Evolutionary conservation across 139 green algal species (phyloP).

Genomic region (Picochlorum sp.): DNA sequence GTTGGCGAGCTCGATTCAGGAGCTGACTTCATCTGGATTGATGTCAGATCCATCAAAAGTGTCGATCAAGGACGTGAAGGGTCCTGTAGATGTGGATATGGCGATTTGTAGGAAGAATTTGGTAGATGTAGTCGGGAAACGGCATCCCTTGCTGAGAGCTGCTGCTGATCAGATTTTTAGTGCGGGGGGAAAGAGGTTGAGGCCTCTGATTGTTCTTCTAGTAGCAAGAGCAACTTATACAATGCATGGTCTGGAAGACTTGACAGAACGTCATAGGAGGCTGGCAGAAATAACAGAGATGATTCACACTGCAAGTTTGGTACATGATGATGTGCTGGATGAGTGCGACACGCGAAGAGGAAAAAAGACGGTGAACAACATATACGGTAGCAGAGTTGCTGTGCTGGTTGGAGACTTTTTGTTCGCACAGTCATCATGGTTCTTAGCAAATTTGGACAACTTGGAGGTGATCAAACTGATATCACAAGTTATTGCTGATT

Average conservation of each 20-base stretch:
- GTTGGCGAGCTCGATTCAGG: neutral
- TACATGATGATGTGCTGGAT: conserved; percentile 98
- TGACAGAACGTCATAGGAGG: conserved; percentile 74
- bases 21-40: neutral
- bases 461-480: conserved; percentile 95
- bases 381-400: conserved; percentile 87
- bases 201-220: conserved; percentile 84
- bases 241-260: conserved; percentile 53
- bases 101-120: conserved; percentile 72
- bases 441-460: conserved; percentile 95
- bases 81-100: conserved; percentile 69
- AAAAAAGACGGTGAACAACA: conserved; percentile 82
- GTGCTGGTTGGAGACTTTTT: conserved; percentile 96
- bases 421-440: conserved; percentile 97
- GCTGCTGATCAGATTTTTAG: conserved; percentile 97
- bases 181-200: conserved; percentile 87
- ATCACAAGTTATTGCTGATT: conserved; percentile 96
- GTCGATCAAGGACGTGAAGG: conserved; percentile 31
- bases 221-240: conserved; percentile 68
- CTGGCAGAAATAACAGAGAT: conserved; percentile 98
- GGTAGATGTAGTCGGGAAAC: conserved; percentile 73
- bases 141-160: conserved; percentile 88
- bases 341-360: conserved; percentile 80
- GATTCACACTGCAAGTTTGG: conserved; percentile 96
- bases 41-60: conserved; percentile 3